Evolutionary conservation across 208 protist genomes (phyloP), one percentile per base, ranked within the genome.

Genomic region (Angomonas ambiguus): DNA sequence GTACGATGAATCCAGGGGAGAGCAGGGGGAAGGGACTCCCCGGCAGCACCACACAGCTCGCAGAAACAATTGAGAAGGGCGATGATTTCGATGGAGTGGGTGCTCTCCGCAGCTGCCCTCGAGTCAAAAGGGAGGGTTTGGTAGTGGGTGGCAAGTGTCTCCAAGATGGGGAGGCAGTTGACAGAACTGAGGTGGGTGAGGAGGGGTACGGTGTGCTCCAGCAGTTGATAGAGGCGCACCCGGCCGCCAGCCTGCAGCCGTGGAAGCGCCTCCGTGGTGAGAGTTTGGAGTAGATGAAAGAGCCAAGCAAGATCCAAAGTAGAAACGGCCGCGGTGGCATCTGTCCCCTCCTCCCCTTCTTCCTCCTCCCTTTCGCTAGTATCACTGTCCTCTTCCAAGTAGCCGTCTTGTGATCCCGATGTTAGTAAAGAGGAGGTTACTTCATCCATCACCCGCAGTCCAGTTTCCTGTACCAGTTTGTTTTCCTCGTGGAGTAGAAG

Each of bases 41-140:
- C 69, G 51, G 67, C 61, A 20, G 24, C 69, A 13, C 25, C 68
- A 5, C 74, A 35, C 42, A 84, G 51, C 57, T 83, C 69, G 18
- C 71, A 66, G 56, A 83, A 61, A 5, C 71, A 65, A 38, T 67
- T 75, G 24, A 87, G 67, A n/a, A 83, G 35, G 22, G 76, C 71
- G 24, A 79, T 62, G 49, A 77, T 51, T 60, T 79, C 81, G 2
- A 78, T 38, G 48, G 62, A 45, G 48, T 56, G 65, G 45, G 42
- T 30, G 42, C 61, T 49, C n/a, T 24, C 60, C 24, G 16, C 59
- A 8, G 45, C 20, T 53, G 24, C 20, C 5, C 20, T 53, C 3
- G 27, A 4, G 1, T 13, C 22, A 13, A n/a, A 3, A 6, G 16
- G 13, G 31, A 38, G 30, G 30, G 35, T 10, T 10, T 27, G 2